Evolutionary conservation across 1,139 yeast genomes (phyloP), one percentile per base, ranked within the genome.

Genomic region (Candida buenavistaensis): DNA sequence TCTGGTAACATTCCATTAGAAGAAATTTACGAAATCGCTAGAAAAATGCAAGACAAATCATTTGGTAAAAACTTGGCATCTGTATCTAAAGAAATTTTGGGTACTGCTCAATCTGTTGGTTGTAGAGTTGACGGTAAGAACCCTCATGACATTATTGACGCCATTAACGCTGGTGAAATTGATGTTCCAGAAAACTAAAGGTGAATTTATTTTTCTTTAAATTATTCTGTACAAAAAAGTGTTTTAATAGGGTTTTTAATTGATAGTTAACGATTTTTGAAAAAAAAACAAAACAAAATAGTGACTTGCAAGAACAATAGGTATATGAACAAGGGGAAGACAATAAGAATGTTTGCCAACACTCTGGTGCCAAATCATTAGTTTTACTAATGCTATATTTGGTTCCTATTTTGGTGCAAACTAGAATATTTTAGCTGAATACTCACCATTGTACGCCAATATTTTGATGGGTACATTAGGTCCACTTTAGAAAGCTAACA

Each of bases 81-180:
- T 50, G 96, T 94, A 57, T 78, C 96, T 64, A 92, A 92, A 83
- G 99, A 92, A 80, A 87, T 92, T 68, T 86, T 92, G 71, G 99
- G 99, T 75, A 92, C 97, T 72, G 97, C 97, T 62, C 97, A 92
- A 80, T 89, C 97, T 54, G 95, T 92, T 64, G 97, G 97, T 63
- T 84, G 96, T 80, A 89, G 96, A 78, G 97, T 92, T 68, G 92
- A 90, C 75, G 95, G 92, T 77, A 90, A 92, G 83, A 92, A 92
- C 82, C 97, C 99, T 59, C 98, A 92, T 72, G 97, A 87, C 72
- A 84, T 92, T 77, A 89, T 89, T 65, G 97, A 89, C 59, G 96
- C 92, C 72, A 90, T 90, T 72, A 82, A 90, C 78, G 92, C 85
- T 73, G 98, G 98, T 76, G 96, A 88, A 75, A 82, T 90, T 65